A percentile compares a stretch with the other conserved stretches of the same genome.
phyloP scores from a whole-genome alignment of 352 stramenopile species.

The Phytophthora sansomeana region DNA sequence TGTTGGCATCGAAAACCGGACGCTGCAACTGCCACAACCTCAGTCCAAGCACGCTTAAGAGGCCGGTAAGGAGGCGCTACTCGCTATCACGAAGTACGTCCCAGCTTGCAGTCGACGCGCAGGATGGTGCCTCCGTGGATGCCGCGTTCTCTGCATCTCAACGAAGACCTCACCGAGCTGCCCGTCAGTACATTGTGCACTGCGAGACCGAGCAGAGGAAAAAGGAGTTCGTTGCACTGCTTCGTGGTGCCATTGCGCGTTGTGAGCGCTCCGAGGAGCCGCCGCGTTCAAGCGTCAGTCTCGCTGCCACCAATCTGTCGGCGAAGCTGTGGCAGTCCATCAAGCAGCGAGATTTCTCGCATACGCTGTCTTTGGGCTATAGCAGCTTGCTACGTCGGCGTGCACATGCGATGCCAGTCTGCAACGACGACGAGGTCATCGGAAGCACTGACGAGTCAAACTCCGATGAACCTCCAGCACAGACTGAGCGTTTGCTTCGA shows the following conservation, averaged over 20 bases:
- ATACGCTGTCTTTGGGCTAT: conserved; percentile 24
- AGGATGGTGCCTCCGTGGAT: neutral
- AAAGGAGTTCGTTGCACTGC: conserved; percentile 42
- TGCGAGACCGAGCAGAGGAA: conserved; percentile 51
- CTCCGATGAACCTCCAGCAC: conserved; percentile 15
- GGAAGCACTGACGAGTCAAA: conserved; percentile 30
- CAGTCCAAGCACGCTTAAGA: conserved; percentile 49
- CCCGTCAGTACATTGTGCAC: conserved; percentile 56
- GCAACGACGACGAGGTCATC: conserved; percentile 7
- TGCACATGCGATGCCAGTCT: conserved; percentile 9
- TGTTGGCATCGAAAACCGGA: conserved; percentile 59
- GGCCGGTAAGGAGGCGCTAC: conserved; percentile 37
- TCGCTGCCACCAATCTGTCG: conserved; percentile 21
- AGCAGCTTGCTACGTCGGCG: conserved; percentile 16
- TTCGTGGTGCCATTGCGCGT: conserved; percentile 43
- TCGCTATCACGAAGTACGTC: conserved; percentile 36
- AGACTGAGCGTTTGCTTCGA: conserved; percentile 29
- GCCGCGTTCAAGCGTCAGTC: conserved; percentile 9
- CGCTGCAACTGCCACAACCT: conserved; percentile 69
- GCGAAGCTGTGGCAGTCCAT: conserved; percentile 41
- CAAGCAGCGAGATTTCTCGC: conserved; percentile 29
- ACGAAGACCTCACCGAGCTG: conserved; percentile 38
- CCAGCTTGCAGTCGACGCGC: conserved; percentile 11
- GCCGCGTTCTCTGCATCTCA: conserved; percentile 9
- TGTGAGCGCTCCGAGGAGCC: conserved; percentile 25